Percentiles rank a stretch among this genome's conserved stretches.
phyloP scores from a whole-genome alignment of 78 protist species.

The Reticulomyxa filosa region DNA sequence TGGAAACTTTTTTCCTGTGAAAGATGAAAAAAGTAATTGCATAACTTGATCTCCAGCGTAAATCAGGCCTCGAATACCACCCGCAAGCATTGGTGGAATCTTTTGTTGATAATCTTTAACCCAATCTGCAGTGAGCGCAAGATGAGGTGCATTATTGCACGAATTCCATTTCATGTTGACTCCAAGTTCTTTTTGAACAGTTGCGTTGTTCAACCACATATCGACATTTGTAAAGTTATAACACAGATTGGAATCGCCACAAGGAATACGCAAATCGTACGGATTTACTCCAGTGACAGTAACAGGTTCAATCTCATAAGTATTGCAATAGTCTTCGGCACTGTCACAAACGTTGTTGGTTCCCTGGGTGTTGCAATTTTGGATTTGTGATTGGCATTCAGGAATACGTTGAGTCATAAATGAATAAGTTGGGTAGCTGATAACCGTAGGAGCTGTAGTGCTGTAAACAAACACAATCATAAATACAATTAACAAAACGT shows the following conservation, averaged over 20 bases:
- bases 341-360: not conserved
- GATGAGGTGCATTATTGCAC: constrained; percentile 1
- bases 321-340: not conserved
- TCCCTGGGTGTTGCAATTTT: not conserved
- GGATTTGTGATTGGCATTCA: not conserved
- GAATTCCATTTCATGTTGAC: constrained; percentile 7
- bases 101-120: not conserved
- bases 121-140: constrained; percentile 16
- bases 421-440: not conserved
- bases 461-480: too few relatives aligned
- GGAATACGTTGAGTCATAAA: not conserved
- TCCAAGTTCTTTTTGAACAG: constrained; percentile 10
- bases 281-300: not conserved
- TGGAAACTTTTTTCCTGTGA: too few relatives aligned
- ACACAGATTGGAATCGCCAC: constrained; percentile 12
- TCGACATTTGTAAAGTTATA: constrained; percentile 5
- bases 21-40: too few relatives aligned
- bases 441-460: not conserved
- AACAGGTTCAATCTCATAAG: not conserved
- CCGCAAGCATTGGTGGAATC: not conserved
- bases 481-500: too few relatives aligned
- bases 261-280: constrained; percentile 22
- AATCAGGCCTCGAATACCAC: not conserved
- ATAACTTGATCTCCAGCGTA: not conserved
- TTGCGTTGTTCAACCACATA: constrained; percentile 12